These are phyloP conservation scores for Didymella lethalis DNA, from an alignment of 2,329 filamentous ascomycete genomes.

Conservation along the genomic window DNA sequence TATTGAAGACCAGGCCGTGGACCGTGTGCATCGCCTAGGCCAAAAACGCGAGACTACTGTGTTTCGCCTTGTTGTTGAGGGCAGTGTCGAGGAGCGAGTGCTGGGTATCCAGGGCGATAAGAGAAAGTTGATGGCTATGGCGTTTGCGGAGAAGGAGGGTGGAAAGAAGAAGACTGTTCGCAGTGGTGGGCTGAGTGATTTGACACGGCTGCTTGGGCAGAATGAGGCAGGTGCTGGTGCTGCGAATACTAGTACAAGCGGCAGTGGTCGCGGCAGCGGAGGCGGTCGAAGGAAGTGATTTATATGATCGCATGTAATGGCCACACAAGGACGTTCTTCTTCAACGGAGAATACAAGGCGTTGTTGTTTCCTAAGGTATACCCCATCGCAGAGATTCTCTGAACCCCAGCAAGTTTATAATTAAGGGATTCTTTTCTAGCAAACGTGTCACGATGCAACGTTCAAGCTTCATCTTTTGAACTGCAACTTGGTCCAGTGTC, in stretches of 20 bases:
- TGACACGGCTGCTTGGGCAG: slow-evolving; percentile 52
- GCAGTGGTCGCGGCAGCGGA: neutral
- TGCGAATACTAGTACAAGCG: neutral
- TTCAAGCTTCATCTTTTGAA: neutral
- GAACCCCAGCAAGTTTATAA: neutral
- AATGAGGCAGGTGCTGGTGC: slow-evolving; percentile 2
- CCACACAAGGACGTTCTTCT: neutral
- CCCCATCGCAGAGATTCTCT: neutral
- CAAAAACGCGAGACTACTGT: slow-evolving; percentile 81
- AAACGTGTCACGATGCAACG: too few relatives aligned
- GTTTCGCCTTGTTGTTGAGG: slow-evolving; percentile 82
- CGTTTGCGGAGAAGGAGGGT: slow-evolving; percentile 76
- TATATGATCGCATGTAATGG: too few relatives aligned
- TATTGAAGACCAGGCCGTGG: slow-evolving; percentile 90
- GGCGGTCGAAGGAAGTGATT: slow-evolving; percentile 6
- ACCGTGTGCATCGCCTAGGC: slow-evolving; percentile 85
- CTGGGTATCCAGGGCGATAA: slow-evolving; percentile 81
- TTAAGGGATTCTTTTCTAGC: neutral
- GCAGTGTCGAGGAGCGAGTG: slow-evolving; percentile 81
- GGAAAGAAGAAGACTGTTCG: slow-evolving; percentile 59
- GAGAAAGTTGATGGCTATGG: slow-evolving; percentile 76
- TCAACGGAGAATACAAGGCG: neutral
- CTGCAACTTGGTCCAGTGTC: neutral
- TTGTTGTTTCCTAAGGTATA: slow-evolving; percentile 6
- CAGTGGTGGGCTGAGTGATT: slow-evolving; percentile 56